Conservation (phyloP, 2,329 filamentous ascomycete species). For the Botrytis pseudocinerea region DNA sequence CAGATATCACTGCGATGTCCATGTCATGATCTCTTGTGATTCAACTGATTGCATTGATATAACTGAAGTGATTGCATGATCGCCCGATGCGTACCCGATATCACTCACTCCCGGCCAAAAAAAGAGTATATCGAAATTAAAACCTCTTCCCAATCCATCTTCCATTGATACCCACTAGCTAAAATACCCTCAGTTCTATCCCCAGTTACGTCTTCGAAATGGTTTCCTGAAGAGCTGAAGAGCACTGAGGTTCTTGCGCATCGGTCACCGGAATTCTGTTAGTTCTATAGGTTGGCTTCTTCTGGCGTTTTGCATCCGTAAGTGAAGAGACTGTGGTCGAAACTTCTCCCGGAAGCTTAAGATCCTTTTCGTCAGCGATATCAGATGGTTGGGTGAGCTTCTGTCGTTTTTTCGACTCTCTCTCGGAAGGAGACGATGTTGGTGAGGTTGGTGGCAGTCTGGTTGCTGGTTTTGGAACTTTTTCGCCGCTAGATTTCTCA, state of each 20-base stretch:
- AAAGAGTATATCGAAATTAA: background rate
- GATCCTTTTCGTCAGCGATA: background rate
- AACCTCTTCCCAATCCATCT: background rate
- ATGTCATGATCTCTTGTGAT: background rate
- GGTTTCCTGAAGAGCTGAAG: background rate
- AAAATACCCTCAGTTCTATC: background rate
- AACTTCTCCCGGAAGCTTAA: background rate
- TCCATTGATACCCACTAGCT: background rate
- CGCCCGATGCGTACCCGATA: background rate
- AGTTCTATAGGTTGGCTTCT: background rate
- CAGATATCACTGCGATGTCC: background rate
- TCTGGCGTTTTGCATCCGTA: background rate
- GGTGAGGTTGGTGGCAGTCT: background rate
- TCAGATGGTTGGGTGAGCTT: background rate
- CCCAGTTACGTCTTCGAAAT: background rate
- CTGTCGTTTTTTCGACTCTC: background rate
- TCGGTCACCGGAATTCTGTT: background rate
- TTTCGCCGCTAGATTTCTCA: fast-evolving
- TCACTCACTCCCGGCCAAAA: background rate
- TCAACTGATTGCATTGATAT: background rate
- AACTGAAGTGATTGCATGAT: background rate
- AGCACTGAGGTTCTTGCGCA: background rate
- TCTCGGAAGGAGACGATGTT: background rate
- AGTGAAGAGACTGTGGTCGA: background rate
- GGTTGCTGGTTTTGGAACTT: background rate